phyloP scores from a whole-genome alignment of 2,329 filamentous ascomycete genomes.

The Aspergillus eucalypticola region DNA sequence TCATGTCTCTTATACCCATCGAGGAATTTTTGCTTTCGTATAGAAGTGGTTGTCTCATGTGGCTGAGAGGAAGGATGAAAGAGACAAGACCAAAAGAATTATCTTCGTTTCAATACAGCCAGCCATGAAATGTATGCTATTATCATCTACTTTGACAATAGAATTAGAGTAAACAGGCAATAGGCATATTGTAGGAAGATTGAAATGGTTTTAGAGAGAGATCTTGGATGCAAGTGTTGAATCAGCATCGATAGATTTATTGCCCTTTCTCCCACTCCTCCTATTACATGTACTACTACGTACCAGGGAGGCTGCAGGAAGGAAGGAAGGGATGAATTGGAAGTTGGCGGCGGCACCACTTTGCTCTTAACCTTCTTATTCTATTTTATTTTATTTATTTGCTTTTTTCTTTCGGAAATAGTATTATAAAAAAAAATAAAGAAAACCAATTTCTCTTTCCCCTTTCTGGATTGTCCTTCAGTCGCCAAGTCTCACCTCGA shows the following conservation, averaged over 20 bases:
- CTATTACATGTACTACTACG: background rate
- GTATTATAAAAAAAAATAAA: too few species aligned
- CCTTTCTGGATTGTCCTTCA: background rate
- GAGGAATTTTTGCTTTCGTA: background rate
- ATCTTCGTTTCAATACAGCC: background rate
- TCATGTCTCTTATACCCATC: background rate
- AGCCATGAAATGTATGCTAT: background rate
- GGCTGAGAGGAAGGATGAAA: background rate
- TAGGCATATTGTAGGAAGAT: background rate
- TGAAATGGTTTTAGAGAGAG: background rate
- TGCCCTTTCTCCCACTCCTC: background rate
- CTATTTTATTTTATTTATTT: background rate
- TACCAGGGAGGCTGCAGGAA: background rate
- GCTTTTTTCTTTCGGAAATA: background rate
- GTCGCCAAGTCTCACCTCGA: background rate
- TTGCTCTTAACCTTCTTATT: conserved; percentile 1
- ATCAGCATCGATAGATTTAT: background rate
- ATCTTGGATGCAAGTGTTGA: background rate
- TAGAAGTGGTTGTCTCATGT: background rate
- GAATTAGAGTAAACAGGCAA: background rate
- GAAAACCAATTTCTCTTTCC: background rate
- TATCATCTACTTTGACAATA: background rate
- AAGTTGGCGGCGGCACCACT: background rate
- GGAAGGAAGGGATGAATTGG: background rate
- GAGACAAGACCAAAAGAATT: background rate